phyloP scores from a whole-genome alignment of 2,329 filamentous ascomycete species.

The Nectriaceae sp. region DNA sequence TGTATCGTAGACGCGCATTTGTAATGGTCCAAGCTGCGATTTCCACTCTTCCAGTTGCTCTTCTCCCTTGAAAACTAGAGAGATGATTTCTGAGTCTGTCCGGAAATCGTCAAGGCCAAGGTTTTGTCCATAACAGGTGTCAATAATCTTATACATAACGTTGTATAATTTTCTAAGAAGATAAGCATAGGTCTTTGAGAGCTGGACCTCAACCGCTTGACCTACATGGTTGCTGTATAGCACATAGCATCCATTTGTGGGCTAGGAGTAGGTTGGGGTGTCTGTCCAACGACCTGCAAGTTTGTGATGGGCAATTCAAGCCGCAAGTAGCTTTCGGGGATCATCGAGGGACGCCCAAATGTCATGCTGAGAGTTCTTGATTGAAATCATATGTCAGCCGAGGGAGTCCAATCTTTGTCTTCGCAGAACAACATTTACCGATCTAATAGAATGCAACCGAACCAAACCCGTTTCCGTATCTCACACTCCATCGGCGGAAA shows the following conservation, averaged over 20 bases:
- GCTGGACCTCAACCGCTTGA: no score
- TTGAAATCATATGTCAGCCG: not conserved
- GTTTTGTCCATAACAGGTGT: not conserved
- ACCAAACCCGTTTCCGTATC: constrained; percentile 50
- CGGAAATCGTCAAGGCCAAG: not conserved
- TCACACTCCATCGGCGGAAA: constrained; percentile 47
- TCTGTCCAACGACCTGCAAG: not conserved
- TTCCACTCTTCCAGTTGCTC: not conserved
- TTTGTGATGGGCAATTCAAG: not conserved
- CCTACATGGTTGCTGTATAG: not conserved
- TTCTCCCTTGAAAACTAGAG: not conserved
- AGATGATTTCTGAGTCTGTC: not conserved
- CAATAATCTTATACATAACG: not conserved
- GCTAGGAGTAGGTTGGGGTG: not conserved
- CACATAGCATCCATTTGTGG: not conserved
- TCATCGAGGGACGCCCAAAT: not conserved
- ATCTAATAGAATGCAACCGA: constrained; percentile 19
- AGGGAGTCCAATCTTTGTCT: not conserved
- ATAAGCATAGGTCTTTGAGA: not conserved
- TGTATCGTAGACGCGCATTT: not conserved
- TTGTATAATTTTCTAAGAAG: not conserved
- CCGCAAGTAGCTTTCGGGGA: not conserved
- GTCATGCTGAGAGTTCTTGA: not conserved
- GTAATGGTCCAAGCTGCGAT: not conserved
- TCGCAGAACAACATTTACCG: not conserved